A percentile compares a stretch with the other conserved stretches of the same genome.
phyloP scores from a whole-genome alignment of 345 rosid species.

The Rhizophora mangle region DNA sequence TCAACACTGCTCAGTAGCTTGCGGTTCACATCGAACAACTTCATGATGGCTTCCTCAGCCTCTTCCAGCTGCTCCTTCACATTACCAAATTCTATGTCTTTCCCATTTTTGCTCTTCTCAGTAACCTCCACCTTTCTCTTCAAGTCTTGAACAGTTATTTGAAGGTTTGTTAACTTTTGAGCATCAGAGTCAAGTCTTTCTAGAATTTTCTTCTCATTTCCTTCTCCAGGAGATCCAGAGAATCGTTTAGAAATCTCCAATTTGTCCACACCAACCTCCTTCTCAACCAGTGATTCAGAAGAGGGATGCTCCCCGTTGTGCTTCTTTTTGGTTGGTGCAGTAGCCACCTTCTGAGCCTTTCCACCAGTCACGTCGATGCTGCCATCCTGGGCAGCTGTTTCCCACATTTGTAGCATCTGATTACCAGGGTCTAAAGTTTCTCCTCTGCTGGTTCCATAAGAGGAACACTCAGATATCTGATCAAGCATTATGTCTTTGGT shows the following conservation, averaged over 20 bases:
- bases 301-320: conserved; percentile 44
- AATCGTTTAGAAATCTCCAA: conserved; percentile 61
- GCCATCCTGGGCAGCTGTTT: conserved; percentile 39
- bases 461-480: conserved; percentile 80
- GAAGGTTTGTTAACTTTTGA: conserved; percentile 79
- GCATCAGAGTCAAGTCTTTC: conserved; percentile 89
- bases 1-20: conserved; percentile 54
- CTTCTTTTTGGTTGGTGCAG: conserved; percentile 27
- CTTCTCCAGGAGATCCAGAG: conserved; percentile 53
- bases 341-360: conserved; percentile 29
- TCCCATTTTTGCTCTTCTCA: conserved; percentile 57
- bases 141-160: conserved; percentile 73
- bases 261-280: conserved; percentile 70
- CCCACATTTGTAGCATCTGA: conserved; percentile 59
- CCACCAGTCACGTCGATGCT: conserved; percentile 48
- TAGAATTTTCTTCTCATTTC: conserved; percentile 61
- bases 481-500: conserved; percentile 95
- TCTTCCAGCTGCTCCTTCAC: conserved; percentile 80
- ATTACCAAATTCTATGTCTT: conserved; percentile 58
- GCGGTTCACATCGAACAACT: conserved; percentile 56
- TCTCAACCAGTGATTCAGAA: conserved; percentile 53
- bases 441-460: conserved; percentile 69
- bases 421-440: conserved; percentile 51
- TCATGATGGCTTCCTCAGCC: conserved; percentile 59
- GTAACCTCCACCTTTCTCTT: conserved; percentile 64